A percentile compares a stretch with the other conserved stretches of the same genome.
These are phyloP conservation scores for Rostrohypoxylon terebratum DNA, from an alignment of 495 filamentous ascomycete species.

Conservation along the genomic window DNA sequence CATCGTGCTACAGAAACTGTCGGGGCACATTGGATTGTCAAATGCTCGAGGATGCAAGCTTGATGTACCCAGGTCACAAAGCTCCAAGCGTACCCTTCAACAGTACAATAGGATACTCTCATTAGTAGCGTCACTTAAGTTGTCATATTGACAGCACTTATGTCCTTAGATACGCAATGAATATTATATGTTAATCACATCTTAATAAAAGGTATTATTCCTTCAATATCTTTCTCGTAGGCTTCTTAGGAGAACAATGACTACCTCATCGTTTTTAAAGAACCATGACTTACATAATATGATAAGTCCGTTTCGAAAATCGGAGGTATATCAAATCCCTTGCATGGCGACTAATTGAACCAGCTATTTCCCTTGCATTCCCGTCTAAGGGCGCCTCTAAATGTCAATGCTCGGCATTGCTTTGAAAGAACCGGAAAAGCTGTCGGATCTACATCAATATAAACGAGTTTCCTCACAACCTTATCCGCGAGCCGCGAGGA, in stretches of 20 bases:
- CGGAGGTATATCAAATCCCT: constrained; percentile 2
- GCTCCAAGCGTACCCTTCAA: no score
- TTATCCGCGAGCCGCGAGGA: neutral
- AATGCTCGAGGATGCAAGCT: no score
- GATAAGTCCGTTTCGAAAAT: neutral
- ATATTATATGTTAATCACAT: neutral
- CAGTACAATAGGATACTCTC: neutral
- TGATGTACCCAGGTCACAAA: no score
- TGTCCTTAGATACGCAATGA: neutral
- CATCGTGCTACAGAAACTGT: no score
- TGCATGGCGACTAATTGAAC: constrained; percentile 1
- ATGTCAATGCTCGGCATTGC: neutral
- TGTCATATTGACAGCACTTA: neutral
- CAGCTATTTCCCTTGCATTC: neutral
- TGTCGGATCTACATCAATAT: neutral
- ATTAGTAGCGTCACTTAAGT: neutral
- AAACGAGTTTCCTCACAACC: neutral
- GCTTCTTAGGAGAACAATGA: neutral
- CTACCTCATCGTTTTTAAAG: neutral
- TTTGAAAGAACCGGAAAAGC: neutral
- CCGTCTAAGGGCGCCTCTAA: neutral
- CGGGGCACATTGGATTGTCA: no score
- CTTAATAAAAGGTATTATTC: neutral
- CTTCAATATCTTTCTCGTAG: neutral
- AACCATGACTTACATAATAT: neutral